Evolutionary conservation across 2,329 filamentous ascomycete genomes (phyloP).

Genomic region (Fusarium sp.): DNA sequence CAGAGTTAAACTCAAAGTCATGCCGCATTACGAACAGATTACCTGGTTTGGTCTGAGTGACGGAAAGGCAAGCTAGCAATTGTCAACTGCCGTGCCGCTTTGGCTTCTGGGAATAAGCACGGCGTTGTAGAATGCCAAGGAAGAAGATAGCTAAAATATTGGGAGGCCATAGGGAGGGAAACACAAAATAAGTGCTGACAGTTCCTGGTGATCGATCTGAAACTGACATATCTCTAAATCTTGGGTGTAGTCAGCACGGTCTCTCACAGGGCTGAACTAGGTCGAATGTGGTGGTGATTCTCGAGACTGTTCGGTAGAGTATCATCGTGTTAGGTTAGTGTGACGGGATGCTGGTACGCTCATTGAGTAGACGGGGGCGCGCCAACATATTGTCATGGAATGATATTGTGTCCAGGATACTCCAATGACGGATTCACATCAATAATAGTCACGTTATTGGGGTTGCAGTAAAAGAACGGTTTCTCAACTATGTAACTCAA

Average conservation of each 20-base stretch:
- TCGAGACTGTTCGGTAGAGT: not conserved
- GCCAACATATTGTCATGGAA: no score
- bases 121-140: not conserved
- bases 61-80: not conserved
- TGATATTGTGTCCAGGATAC: no score
- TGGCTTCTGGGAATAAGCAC: constrained; percentile 16
- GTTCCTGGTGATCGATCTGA: constrained; percentile 20
- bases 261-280: constrained; percentile 17
- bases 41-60: no score
- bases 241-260: constrained; percentile 11
- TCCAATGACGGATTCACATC: no score
- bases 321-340: not conserved
- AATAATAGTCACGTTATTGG: no score
- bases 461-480: not conserved
- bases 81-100: not conserved
- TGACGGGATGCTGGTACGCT: no score
- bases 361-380: no score
- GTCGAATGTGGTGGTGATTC: constrained; percentile 2
- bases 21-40: no score
- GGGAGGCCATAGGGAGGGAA: not conserved
- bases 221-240: not conserved
- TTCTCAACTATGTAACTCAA: not conserved
- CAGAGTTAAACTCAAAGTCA: no score
- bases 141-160: no score
- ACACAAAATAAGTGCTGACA: not conserved